Evolutionary conservation across 202 grass and related monocot genomes (phyloP), one percentile per base, ranked within the genome.

Genomic region (Carex sylvatica): DNA sequence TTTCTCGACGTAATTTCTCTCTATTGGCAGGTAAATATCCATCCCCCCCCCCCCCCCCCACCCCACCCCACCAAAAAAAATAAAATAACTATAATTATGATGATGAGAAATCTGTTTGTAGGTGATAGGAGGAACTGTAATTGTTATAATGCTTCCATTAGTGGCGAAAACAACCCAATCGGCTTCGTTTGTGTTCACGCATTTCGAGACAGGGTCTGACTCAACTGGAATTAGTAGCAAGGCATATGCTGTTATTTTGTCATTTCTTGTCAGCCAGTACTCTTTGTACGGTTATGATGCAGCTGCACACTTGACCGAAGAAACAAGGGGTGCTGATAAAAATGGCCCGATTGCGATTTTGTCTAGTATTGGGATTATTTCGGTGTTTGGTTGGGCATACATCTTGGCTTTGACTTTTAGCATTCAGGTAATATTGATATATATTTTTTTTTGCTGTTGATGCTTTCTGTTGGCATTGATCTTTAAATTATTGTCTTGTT

Each of bases 401-500:
- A 98, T 98, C 87, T 88, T 98, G 23, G 95, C 92, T 7, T 89
- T 98, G 78, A 95, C 89, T 85, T 98, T 98, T 87, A 98, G 95
- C 91, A 98, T 98, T 87, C 95, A 95, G 92, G 92, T 91, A 83
- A 49, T 13, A 49, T 49, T 12, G 3, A 49, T 49, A 3, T 47
- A 44, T 44, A 44, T 44, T 1, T 55, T 19, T 52, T 62, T 56
- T 81, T 35, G 30, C 19, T 20, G 2, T 70, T 20, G 23, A 31
- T 61, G 22, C 12, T 53, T 66, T 67, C 26, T 40, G 8, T 23
- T 67, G 9, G 52, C 51, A 60, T 22, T 78, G 65, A 68, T 51
- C 12, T 67, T 40, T 53, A 5, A 58, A 60, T 61, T 86, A 35
- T 73, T 70, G 12, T 46, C 28, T 51, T 18, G 38, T 71, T 61